phyloP scores from a whole-genome alignment of 1,284 basidiomycete genomes.

The Apiotrichum sp. region DNA sequence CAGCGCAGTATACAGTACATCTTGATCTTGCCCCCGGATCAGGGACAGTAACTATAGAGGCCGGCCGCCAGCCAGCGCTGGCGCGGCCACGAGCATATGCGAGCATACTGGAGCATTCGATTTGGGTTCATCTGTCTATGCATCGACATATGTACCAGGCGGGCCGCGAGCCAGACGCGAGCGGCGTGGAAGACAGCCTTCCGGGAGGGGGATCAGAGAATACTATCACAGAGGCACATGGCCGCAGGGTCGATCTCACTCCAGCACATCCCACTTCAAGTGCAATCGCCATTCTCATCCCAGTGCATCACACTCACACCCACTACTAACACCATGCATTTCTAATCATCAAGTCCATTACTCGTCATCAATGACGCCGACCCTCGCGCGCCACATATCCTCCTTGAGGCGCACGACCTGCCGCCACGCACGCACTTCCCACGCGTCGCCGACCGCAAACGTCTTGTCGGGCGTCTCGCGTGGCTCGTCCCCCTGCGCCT shows the following conservation, averaged over 20 bases:
- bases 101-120: not conserved
- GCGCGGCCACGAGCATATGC: not conserved
- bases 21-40: no score
- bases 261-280: no score
- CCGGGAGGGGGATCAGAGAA: no score
- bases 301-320: no score
- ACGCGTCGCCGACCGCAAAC: conserved; percentile 57
- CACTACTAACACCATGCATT: no score
- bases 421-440: conserved; percentile 87
- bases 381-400: conserved; percentile 81
- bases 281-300: no score
- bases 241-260: no score
- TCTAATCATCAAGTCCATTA: not conserved
- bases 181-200: no score
- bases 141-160: not conserved
- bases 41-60: no score
- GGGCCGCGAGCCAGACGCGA: no score
- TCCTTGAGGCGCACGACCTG: conserved; percentile 73
- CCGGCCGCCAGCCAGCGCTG: not conserved
- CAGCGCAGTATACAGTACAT: no score
- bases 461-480: conserved; percentile 25
- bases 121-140: not conserved
- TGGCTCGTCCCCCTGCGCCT: not conserved
- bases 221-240: no score
- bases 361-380: conserved; percentile 51